Evolutionary conservation across 1,284 basidiomycete species (phyloP).

Genomic region (Ceratobasidium sp.): DNA sequence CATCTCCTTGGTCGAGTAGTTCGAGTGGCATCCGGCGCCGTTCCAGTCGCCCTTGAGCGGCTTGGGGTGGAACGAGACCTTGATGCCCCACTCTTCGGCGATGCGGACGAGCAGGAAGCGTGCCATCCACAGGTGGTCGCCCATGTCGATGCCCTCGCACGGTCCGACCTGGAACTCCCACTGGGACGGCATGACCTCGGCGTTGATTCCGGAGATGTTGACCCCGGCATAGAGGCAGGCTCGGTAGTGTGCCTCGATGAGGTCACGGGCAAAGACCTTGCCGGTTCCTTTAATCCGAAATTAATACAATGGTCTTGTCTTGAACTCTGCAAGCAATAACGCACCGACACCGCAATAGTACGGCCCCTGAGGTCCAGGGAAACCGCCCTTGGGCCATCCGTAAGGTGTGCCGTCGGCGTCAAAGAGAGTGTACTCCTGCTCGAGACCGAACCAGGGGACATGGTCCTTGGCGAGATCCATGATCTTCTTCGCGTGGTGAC

Average conservation of each 20-base stretch:
- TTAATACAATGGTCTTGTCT: constrained; percentile 11
- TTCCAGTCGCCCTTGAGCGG: constrained; percentile 99
- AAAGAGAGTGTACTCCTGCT: constrained; percentile 99
- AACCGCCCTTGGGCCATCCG: constrained; percentile 99
- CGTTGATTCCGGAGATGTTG: constrained; percentile 99
- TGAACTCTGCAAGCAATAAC: constrained; percentile 50
- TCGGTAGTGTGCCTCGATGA: constrained; percentile 99
- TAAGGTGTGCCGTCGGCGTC: constrained; percentile 88
- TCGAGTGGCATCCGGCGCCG: constrained; percentile 97
- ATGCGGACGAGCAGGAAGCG: constrained; percentile 92
- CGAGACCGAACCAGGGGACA: constrained; percentile 97
- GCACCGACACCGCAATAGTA: constrained; percentile 99
- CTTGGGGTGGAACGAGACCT: constrained; percentile 99
- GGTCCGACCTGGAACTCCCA: constrained; percentile 99
- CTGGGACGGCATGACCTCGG: constrained; percentile 99
- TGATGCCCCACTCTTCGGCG: constrained; percentile 98
- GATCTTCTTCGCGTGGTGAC: constrained; percentile 88
- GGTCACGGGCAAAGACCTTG: constrained; percentile 97
- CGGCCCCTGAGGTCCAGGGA: constrained; percentile 99
- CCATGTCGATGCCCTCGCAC: constrained; percentile 97
- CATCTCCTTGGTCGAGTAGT: constrained; percentile 93
- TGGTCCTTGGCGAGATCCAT: constrained; percentile 90
- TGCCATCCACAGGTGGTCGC: constrained; percentile 98
- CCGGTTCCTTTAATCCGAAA: constrained; percentile 77
- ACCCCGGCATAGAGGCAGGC: constrained; percentile 96